phyloP scores from a whole-genome alignment of 768 basidiomycete genomes.

The Kwoniella heveanensis region DNA sequence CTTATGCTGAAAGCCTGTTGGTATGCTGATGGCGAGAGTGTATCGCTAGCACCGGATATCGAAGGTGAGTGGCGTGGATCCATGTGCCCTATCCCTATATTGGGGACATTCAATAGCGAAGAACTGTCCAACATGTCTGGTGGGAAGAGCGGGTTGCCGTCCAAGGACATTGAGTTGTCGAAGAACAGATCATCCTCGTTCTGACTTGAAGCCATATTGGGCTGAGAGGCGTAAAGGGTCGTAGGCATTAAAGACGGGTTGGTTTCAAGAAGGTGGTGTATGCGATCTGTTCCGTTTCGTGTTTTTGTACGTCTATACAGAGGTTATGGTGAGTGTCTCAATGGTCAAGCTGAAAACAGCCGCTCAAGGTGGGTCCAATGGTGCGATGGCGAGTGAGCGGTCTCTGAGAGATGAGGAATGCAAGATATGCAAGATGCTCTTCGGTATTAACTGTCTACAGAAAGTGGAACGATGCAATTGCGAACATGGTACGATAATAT shows the following conservation, averaged over 20 bases:
- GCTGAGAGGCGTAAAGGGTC: conserved; percentile 9
- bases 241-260: conserved; percentile 19
- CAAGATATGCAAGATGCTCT: too few relatives aligned
- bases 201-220: background rate
- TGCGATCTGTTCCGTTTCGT: background rate
- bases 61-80: conserved; percentile 11
- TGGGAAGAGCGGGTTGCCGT: conserved; percentile 28
- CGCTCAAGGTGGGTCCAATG: background rate
- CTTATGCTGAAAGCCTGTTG: conserved; percentile 8
- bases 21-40: conserved; percentile 7
- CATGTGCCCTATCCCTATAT: too few relatives aligned
- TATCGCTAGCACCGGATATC: conserved; percentile 1
- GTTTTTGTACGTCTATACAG: too few relatives aligned
- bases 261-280: too few relatives aligned
- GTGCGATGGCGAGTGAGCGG: background rate
- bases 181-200: conserved; percentile 20
- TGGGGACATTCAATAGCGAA: conserved; percentile 18
- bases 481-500: background rate
- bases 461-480: background rate
- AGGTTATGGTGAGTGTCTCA: too few relatives aligned
- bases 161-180: conserved; percentile 23
- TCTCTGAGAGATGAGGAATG: background rate
- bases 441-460: background rate
- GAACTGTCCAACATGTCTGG: conserved; percentile 26
- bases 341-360: background rate